Base-by-base conservation (phyloP, 2,329 filamentous ascomycete species). In the Pseudogymnoascus sp. region DNA sequence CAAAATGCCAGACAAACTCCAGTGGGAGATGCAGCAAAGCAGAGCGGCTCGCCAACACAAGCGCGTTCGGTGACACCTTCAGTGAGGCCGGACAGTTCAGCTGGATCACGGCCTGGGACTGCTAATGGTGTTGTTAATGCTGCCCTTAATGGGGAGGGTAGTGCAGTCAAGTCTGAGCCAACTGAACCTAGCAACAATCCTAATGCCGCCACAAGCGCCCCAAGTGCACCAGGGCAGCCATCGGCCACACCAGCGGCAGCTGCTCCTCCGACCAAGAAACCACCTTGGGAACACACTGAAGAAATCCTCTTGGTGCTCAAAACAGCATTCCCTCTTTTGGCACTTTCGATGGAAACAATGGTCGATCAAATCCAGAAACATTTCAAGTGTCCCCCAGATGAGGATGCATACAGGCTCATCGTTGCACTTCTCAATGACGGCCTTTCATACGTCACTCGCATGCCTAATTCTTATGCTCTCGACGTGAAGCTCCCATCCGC, bases 331-430 rank as follows among this genome's bases (percentile, higher is more conserved):
- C 94, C 94, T 22, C 81, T 99, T 15, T 82, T 99, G 68, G 94
- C 95, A 8, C 78, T 97, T 43, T 97, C 93, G 0, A 97, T 99
- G 94, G 94, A 99, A 77, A 96, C 93, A 0, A 99, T 97, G 91
- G 92, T 97, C 30, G 94, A 99, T 71, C 93, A 97, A 75, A 96
- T 99, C 62, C 89, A 94, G 74, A 97, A 97, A 79, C 89, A 97
- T 75, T 99, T 99, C 83, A 99, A 99, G 76, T 97, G 94, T 69
- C 93, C 93, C 12, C 93, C 93, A 0, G 94, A 99, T 69, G 94
- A 99, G 73, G 94, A 99, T 76, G 95, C 94, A 2, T 97, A 97
- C 74, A 84, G 94, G 58, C 81, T 99, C 14, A 99, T 99, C 66
- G 93, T 97, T n/a, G 95, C 94, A 2, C 78, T 99, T 9, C 83